These are phyloP conservation scores for Cruciata laevipes DNA, from an alignment of 257 asterid genomes.

Conservation along the genomic window DNA sequence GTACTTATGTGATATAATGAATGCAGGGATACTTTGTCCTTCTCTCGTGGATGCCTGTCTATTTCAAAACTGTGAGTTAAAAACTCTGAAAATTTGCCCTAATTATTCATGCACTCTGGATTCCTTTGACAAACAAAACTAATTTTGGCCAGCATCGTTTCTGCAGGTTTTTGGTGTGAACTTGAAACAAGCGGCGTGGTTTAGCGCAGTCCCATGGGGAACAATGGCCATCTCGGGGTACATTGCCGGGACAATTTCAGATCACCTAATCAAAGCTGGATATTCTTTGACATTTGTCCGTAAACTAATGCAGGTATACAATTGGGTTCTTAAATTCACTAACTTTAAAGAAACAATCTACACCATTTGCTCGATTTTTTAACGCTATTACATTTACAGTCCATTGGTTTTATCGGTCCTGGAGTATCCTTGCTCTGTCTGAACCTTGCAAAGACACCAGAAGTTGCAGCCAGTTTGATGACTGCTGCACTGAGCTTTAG, in stretches of 20 bases:
- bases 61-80: slow-evolving; percentile 79
- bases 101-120: background rate
- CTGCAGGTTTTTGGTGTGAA: slow-evolving; percentile 73
- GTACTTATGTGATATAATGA: slow-evolving; percentile 7
- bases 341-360: background rate
- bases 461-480: slow-evolving; percentile 44
- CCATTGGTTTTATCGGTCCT: slow-evolving; percentile 93
- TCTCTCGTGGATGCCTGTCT: slow-evolving; percentile 98
- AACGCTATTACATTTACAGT: slow-evolving; percentile 29
- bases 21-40: slow-evolving; percentile 98
- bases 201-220: slow-evolving; percentile 98
- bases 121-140: background rate
- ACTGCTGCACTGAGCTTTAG: slow-evolving; percentile 80
- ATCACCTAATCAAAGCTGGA: slow-evolving; percentile 57
- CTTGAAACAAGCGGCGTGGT: slow-evolving; percentile 98
- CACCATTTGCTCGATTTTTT: background rate
- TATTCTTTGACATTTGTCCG: slow-evolving; percentile 63
- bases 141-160: background rate
- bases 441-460: slow-evolving; percentile 71
- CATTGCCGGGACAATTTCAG: slow-evolving; percentile 78
- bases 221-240: slow-evolving; percentile 97
- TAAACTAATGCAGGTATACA: slow-evolving; percentile 81
- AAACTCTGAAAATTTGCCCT: background rate
- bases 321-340: background rate
- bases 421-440: slow-evolving; percentile 70